Conservation (phyloP, 2,329 filamentous ascomycete genomes). For the Polychaeton citri region DNA sequence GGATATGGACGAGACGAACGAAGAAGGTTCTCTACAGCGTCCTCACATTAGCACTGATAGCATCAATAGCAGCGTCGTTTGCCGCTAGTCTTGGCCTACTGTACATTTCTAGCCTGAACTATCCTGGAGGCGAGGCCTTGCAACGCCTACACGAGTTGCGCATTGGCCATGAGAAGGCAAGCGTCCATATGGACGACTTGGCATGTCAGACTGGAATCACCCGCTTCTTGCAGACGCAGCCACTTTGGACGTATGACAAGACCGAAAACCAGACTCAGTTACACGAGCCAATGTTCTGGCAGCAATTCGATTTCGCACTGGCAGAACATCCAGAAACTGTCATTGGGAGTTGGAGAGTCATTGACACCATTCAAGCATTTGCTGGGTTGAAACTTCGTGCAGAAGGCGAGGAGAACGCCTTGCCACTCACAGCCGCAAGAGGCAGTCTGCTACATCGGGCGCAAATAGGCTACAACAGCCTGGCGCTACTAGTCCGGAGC, state of each 20-base stretch:
- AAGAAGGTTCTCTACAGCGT: slow-evolving; percentile 47
- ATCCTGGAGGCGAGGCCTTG: slow-evolving; percentile 78
- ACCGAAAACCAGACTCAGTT: slow-evolving; percentile 37
- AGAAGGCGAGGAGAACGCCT: slow-evolving; percentile 11
- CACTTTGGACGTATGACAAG: slow-evolving; percentile 46
- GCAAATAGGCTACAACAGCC: slow-evolving; percentile 7
- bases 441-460: not conserved
- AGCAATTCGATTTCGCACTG: slow-evolving; percentile 44
- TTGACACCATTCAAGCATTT: slow-evolving; percentile 38
- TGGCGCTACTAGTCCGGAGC: slow-evolving; percentile 8
- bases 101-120: slow-evolving; percentile 74
- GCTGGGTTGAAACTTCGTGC: slow-evolving; percentile 37
- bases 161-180: slow-evolving; percentile 5
- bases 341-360: slow-evolving; percentile 40
- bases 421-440: slow-evolving; percentile 6
- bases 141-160: slow-evolving; percentile 23
- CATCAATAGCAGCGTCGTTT: slow-evolving; percentile 49
- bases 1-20: slow-evolving; percentile 44
- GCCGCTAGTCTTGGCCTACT: slow-evolving; percentile 54
- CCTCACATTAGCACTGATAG: slow-evolving; percentile 41
- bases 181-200: slow-evolving; percentile 46
- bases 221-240: slow-evolving; percentile 38
- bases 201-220: slow-evolving; percentile 52
- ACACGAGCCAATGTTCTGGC: slow-evolving; percentile 42
- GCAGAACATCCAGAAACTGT: slow-evolving; percentile 36